phyloP scores from a whole-genome alignment of 148 eudicot genomes.

The Fagopyrum tataricum region DNA sequence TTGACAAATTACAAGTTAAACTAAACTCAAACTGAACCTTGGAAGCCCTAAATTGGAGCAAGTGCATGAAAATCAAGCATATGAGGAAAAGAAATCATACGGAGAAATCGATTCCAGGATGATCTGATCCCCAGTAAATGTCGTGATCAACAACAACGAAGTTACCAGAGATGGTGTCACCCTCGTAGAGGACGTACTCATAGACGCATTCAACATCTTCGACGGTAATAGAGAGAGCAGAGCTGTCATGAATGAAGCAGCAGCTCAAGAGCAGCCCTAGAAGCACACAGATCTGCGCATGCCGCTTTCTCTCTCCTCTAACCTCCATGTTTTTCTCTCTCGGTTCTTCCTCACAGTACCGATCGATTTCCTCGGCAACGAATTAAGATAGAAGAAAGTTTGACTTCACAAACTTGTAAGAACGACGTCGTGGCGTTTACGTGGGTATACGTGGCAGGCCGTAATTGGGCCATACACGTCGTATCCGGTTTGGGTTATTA shows the following conservation, averaged over 20 bases:
- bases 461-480: background rate
- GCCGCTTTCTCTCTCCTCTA: constrained; percentile 16
- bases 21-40: background rate
- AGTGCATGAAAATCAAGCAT: background rate
- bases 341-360: background rate
- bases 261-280: constrained; percentile 33
- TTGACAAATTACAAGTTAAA: background rate
- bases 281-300: constrained; percentile 18
- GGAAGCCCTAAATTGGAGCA: background rate
- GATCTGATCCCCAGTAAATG: constrained; percentile 83
- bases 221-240: constrained; percentile 67
- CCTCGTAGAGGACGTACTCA: constrained; percentile 79
- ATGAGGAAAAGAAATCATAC: constrained; percentile 24
- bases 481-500: background rate
- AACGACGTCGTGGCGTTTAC: background rate
- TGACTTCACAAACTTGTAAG: background rate
- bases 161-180: constrained; percentile 77
- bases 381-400: background rate
- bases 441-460: background rate
- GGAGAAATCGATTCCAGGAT: constrained; percentile 85
- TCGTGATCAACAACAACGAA: constrained; percentile 94
- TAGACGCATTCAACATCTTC: constrained; percentile 76
- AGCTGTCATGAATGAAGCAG: constrained; percentile 19
- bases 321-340: constrained; percentile 19
- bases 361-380: background rate